Conservation (phyloP, 352 stramenopile genomes). For the Saprolegnia diclina region DNA sequence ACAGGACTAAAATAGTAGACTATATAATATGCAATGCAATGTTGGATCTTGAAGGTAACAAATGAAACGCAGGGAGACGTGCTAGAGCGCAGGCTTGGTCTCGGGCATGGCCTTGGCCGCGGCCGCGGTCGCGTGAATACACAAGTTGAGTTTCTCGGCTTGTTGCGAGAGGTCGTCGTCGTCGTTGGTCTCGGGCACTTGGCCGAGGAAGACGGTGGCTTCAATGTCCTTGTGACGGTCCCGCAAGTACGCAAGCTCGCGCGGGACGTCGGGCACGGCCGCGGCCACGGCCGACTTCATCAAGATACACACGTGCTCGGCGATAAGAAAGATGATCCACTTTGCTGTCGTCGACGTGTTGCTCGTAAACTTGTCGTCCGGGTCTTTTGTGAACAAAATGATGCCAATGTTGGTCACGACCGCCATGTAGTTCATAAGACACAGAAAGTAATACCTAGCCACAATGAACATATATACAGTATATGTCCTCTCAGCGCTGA, state of each 20-base stretch:
- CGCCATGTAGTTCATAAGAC: slow-evolving; percentile 74
- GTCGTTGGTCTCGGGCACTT: slow-evolving; percentile 51
- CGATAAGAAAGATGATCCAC: slow-evolving; percentile 62
- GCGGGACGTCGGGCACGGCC: slow-evolving; percentile 50
- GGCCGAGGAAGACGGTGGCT: slow-evolving; percentile 67
- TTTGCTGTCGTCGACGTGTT: slow-evolving; percentile 37
- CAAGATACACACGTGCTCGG: slow-evolving; percentile 63
- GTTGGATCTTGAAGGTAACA: too few relatives aligned
- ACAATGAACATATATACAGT: too few relatives aligned
- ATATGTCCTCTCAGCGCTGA: slow-evolving; percentile 23
- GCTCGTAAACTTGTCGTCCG: slow-evolving; percentile 43
- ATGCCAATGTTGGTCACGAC: slow-evolving; percentile 72
- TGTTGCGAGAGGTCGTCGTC: slow-evolving; percentile 55
- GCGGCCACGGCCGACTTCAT: slow-evolving; percentile 57
- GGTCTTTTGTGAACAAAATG: slow-evolving; percentile 75
- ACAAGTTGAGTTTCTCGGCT: slow-evolving; percentile 63
- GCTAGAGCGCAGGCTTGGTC: too few relatives aligned
- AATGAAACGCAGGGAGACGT: too few relatives aligned
- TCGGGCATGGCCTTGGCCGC: neutral
- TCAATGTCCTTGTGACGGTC: slow-evolving; percentile 68
- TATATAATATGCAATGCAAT: too few relatives aligned
- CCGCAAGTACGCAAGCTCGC: slow-evolving; percentile 49
- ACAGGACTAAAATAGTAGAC: too few relatives aligned
- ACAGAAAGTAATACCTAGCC: slow-evolving; percentile 17
- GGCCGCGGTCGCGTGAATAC: slow-evolving; percentile 54